These are phyloP conservation scores for Monilinia fructigena DNA, from an alignment of 2,329 filamentous ascomycete species.

Conservation along the genomic window DNA sequence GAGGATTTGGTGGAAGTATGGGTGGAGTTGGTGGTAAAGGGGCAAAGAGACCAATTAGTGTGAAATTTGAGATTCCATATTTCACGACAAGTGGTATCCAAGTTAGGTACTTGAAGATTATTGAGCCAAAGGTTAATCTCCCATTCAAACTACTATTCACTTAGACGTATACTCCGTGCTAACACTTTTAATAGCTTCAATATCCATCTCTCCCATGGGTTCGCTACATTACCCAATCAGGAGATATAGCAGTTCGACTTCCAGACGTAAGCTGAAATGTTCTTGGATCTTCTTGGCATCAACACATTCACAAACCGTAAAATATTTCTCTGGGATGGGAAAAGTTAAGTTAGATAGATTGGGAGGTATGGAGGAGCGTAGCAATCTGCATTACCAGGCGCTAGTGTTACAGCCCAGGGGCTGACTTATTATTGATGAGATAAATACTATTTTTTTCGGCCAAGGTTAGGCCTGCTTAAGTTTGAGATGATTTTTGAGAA, in stretches of 20 bases:
- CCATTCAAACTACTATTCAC: neutral
- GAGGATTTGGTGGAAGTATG: slow-evolving; percentile 95
- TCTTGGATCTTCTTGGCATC: neutral
- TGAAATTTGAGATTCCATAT: slow-evolving; percentile 99
- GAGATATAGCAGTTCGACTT: slow-evolving; percentile 90
- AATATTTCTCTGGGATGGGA: neutral
- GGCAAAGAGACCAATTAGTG: slow-evolving; percentile 89
- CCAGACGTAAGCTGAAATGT: slow-evolving; percentile 58
- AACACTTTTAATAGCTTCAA: slow-evolving; percentile 68
- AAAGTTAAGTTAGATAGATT: slow-evolving; percentile 21
- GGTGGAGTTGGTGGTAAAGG: slow-evolving; percentile 86
- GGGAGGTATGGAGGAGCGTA: slow-evolving; percentile 14
- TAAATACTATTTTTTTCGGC: slow-evolving; percentile 10
- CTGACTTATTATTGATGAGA: slow-evolving; percentile 12
- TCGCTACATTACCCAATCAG: slow-evolving; percentile 96
- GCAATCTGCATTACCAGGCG: slow-evolving; percentile 18
- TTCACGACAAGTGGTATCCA: slow-evolving; percentile 99
- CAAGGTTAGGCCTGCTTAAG: neutral
- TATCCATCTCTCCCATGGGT: slow-evolving; percentile 98
- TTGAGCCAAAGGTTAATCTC: slow-evolving; percentile 86
- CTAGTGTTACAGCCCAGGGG: slow-evolving; percentile 9
- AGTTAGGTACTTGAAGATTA: slow-evolving; percentile 97
- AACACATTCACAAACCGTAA: neutral
- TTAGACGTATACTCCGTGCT: neutral
- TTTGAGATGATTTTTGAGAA: neutral